Base-by-base conservation (phyloP, 2,329 filamentous ascomycete genomes). In the Kalmusia sp. region DNA sequence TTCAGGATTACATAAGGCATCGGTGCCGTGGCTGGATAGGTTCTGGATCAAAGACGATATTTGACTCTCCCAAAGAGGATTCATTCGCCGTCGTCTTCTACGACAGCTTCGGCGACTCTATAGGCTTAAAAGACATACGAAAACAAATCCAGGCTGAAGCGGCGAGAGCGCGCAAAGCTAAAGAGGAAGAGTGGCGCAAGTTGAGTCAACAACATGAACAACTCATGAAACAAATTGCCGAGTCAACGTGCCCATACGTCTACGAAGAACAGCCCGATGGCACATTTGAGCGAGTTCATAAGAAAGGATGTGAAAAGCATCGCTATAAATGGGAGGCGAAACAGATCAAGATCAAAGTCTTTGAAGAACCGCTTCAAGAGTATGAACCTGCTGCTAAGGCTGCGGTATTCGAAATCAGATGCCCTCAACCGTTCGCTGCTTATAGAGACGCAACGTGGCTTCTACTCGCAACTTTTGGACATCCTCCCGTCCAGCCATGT, bases 401-500 rank as follows among this genome's bases (percentile, higher is more conserved):
- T 0, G 68, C 82, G 0, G 56, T 86, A 0, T 84, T 87, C 45
- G 84, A 87, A 55, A 66, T 87, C 1, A 54, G 48, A 0, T 72
- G 75, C 19, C 84, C 84, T 0, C 27, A 59, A 3, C 69, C 70
- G 3, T 78, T 85, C 19, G 69, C 70, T 2, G 65, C 69, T 0
- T 88, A 86, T 63, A 76, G 85, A 11, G 77, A 84, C 49, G 70
- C 75, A 3, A 84, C 81, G 0, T 86, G 81, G 81, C 62, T 58
- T 3, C 75, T 86, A 3, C 19, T 83, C 0, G 63, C 67, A 2
- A 59, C 49, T 3, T 57, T 83, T 9, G 77, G 61, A n/a, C 58
- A 52, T 12, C 45, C 55, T 1, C 49, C 21, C 14, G 47, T 8
- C 43, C 58, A 19, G 17, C 52, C 27, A 3, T 6, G 43, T 11